Conservation (phyloP, 495 filamentous ascomycete genomes). For the Penicillium lividum region DNA sequence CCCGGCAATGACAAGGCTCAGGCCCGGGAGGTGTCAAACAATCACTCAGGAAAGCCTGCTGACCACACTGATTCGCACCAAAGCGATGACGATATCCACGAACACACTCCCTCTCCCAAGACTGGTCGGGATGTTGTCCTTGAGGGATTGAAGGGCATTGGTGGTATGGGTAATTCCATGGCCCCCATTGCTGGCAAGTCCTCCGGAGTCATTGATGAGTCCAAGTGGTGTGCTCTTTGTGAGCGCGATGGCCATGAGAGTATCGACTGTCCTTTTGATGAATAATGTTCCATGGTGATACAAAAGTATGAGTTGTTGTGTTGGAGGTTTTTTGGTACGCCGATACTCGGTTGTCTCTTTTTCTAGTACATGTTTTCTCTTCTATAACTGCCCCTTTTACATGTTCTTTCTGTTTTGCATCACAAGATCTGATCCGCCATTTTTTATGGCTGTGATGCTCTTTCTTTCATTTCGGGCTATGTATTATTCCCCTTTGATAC, state of each 20-base stretch:
- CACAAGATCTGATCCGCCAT: background rate
- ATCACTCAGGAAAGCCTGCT: conserved; percentile 25
- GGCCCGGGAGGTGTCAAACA: conserved; percentile 14
- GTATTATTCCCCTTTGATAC: conserved; percentile 24
- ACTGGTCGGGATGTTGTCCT: conserved; percentile 56
- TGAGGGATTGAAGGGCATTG: conserved; percentile 65
- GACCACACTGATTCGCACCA: conserved; percentile 19
- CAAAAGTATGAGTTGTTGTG: conserved; percentile 12
- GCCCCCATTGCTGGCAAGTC: conserved; percentile 72
- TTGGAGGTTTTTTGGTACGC: conserved; percentile 11
- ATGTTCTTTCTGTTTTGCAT: conserved; percentile 1
- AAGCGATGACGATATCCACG: conserved; percentile 17
- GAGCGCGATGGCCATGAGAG: conserved; percentile 96
- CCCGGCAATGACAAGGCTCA: conserved; percentile 34
- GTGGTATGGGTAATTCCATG: conserved; percentile 40
- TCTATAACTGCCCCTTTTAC: conserved; percentile 2
- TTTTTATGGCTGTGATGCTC: conserved; percentile 15
- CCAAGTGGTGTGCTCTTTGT: conserved; percentile 96
- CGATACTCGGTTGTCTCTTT: conserved; percentile 13
- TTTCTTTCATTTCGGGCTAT: conserved; percentile 16
- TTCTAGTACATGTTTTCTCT: conserved; percentile 22
- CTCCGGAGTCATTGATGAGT: conserved; percentile 72
- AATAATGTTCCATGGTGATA: conserved; percentile 55
- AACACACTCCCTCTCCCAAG: conserved; percentile 32
- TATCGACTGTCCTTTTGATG: conserved; percentile 92